Conservation (phyloP, 2,329 filamentous ascomycete species). For the Sporothrix humicola region DNA sequence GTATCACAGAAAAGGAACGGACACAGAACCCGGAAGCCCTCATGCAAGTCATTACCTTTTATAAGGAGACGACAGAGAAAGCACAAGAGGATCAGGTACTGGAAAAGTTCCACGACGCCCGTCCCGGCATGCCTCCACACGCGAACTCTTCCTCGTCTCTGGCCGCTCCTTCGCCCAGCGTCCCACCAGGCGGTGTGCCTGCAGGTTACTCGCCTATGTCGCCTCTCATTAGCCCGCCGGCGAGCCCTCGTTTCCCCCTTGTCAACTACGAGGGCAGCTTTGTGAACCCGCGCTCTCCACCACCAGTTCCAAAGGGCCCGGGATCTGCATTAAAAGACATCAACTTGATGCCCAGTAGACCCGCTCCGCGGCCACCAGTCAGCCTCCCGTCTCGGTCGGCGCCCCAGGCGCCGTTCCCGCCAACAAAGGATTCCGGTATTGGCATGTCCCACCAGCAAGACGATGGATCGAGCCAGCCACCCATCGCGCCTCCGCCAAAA, state of each 20-base stretch:
- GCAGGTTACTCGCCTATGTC: conserved; percentile 63
- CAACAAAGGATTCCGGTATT: conserved; percentile 66
- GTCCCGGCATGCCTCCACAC: conserved; percentile 56
- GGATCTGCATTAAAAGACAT: conserved; percentile 56
- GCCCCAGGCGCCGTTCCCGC: conserved; percentile 61
- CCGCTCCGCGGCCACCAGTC: conserved; percentile 85
- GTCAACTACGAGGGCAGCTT: conserved; percentile 92
- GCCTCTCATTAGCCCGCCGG: conserved; percentile 75
- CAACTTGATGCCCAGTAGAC: conserved; percentile 76
- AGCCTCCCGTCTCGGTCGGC: conserved; percentile 63
- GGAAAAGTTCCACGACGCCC: conserved; percentile 94
- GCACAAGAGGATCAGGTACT: conserved; percentile 84
- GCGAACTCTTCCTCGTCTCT: conserved; percentile 53
- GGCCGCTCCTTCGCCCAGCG: conserved; percentile 44
- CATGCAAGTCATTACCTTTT: conserved; percentile 94
- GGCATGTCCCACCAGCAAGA: conserved; percentile 64
- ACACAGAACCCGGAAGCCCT: conserved; percentile 95
- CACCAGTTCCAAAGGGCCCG: conserved; percentile 75
- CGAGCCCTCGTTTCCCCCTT: conserved; percentile 82
- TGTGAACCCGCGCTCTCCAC: conserved; percentile 92
- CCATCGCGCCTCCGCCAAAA: conserved; percentile 54
- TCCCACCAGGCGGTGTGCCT: conserved; percentile 54
- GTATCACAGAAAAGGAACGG: conserved; percentile 94
- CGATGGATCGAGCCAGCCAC: conserved; percentile 51
- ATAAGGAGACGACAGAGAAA: conserved; percentile 88